A percentile compares a stretch with the other conserved stretches of the same genome.
phyloP scores from a whole-genome alignment of 2,329 filamentous ascomycete species.

The Paraphaeosphaeria minitans region DNA sequence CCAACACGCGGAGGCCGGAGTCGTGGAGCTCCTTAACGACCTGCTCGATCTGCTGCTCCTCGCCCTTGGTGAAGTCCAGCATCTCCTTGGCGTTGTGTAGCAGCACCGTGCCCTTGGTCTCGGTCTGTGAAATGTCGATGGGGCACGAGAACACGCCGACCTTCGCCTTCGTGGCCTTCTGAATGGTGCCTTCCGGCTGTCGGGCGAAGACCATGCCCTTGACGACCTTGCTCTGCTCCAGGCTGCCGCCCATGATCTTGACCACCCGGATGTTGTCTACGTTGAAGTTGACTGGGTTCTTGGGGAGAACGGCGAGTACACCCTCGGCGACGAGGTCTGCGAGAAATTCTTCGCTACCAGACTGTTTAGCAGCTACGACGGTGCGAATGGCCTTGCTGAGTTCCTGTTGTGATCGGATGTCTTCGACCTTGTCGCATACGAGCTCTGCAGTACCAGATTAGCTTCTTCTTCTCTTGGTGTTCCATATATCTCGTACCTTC shows the following conservation, averaged over 20 bases:
- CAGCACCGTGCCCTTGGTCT: conserved; percentile 97
- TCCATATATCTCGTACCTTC: conserved; percentile 59
- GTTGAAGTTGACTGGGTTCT: conserved; percentile 96
- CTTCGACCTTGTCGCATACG: conserved; percentile 85
- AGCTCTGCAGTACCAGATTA: conserved; percentile 62
- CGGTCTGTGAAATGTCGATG: conserved; percentile 93
- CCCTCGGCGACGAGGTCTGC: conserved; percentile 85
- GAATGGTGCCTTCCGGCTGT: conserved; percentile 86
- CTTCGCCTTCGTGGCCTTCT: conserved; percentile 91
- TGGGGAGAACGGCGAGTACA: conserved; percentile 85
- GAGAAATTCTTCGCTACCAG: conserved; percentile 86
- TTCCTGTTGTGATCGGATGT: conserved; percentile 79
- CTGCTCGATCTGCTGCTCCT: conserved; percentile 88
- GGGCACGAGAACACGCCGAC: conserved; percentile 96
- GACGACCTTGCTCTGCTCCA: conserved; percentile 92
- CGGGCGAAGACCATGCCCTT: conserved; percentile 98
- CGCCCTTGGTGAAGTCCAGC: conserved; percentile 96
- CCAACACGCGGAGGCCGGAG: conserved; percentile 86
- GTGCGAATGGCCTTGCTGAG: conserved; percentile 94
- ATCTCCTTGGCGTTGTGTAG: conserved; percentile 98
- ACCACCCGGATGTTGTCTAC: conserved; percentile 98
- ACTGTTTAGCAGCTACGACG: conserved; percentile 96
- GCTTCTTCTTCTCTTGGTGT: conserved; percentile 3
- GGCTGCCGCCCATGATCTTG: conserved; percentile 97
- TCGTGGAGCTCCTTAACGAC: conserved; percentile 96